Base-by-base conservation (phyloP, 2,329 filamentous ascomycete species). In the Fusarium anguioides region DNA sequence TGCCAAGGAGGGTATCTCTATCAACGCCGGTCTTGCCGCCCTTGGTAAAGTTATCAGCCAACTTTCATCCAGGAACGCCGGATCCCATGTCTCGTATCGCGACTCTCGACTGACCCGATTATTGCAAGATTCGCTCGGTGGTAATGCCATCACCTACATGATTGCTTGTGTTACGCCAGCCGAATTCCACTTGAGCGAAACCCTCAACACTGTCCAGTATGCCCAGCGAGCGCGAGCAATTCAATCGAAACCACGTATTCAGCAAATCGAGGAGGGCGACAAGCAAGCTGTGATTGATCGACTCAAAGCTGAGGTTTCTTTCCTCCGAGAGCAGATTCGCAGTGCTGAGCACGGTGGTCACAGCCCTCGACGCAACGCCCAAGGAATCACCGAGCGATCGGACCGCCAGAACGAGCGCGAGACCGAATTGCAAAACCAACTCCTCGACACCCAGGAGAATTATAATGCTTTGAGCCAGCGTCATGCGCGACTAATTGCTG, bases 121-220 rank as follows among this genome's bases (percentile, higher is more conserved):
- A 23, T 87, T 99, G 18, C 96, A 99, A 82, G 96, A 99, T 79
- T 99, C 96, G 1, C 85, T 99, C 7, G 96, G 96, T 57, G 96
- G 96, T 6, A 98, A 97, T 76, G 96, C 96, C 33, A 97, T 97
- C 76, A 99, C 96, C 1, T 99, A 98, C 81, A 98, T 99, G 96
- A 96, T 99, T 80, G 96, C 96, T 10, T 99, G 96, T 80, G 94
- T 99, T 27, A 99, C 95, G 2, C 95, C 94, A 0, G 93, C 95
- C 15, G 94, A 97, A 76, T 99, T 99, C 76, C 96, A 99, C 77
- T 83, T 99, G 41, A 98, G 94, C 80, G 96, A 99, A 80, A 98
- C 96, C 0, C 83, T 99, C 58, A 99, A 99, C 77, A 99, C 96
- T 0, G 93, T 99, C 21, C 92, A 97, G 77, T 99, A 99, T 79